Evolutionary conservation across 2,329 filamentous ascomycete species (phyloP).

Genomic region (Alternaria sp.): DNA sequence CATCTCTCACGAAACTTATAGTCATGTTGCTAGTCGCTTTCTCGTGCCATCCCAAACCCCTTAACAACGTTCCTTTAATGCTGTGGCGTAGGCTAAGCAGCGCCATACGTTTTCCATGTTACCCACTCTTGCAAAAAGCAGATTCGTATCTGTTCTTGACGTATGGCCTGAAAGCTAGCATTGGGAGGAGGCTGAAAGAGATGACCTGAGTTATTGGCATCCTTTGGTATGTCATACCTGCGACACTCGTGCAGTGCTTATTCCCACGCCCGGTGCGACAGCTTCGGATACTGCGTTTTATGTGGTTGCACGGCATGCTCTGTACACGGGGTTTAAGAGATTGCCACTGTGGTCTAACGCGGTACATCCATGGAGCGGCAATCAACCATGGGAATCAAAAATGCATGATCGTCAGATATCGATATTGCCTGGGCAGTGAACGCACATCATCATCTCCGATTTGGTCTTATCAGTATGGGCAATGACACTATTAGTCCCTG

Average conservation of each 20-base stretch:
- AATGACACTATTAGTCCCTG: not conserved
- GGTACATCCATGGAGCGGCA: not conserved
- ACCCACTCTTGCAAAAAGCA: not conserved
- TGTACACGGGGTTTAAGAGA: not conserved
- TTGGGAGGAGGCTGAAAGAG: not conserved
- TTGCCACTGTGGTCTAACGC: not conserved
- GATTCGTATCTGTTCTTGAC: not conserved
- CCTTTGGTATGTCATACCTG: not conserved
- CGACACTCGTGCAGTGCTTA: conserved; percentile 1
- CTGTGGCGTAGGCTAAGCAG: not conserved
- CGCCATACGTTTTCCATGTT: not conserved
- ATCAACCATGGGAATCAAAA: conserved; percentile 2
- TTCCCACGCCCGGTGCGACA: conserved; percentile 9
- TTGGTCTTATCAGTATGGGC: not conserved
- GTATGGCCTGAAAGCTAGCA: not conserved
- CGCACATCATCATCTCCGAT: not conserved
- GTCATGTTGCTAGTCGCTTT: not conserved
- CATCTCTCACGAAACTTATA: not conserved
- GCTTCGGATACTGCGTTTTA: conserved; percentile 7
- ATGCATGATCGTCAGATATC: conserved; percentile 6
- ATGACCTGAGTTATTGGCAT: not conserved
- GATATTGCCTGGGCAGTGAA: not conserved
- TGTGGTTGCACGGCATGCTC: conserved; percentile 5
- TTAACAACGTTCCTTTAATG: not conserved
- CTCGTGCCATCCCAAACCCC: not conserved